Evolutionary conservation across 805 yeast genomes (phyloP), one percentile per base, ranked within the genome.

Genomic region (Candida alai): DNA sequence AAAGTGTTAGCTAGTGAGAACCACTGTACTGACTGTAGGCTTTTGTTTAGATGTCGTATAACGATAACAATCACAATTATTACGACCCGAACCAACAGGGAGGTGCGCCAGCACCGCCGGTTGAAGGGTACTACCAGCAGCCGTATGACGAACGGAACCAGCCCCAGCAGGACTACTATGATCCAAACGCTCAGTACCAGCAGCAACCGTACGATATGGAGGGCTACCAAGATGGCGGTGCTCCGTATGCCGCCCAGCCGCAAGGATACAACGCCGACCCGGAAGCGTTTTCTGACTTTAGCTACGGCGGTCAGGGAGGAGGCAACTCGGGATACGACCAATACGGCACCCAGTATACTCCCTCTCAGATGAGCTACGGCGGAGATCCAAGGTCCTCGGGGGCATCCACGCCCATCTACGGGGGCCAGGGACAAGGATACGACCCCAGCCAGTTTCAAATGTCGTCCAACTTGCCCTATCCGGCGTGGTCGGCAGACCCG

Each of bases 401-500:
- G 42, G 86, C 96, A 27, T 86, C 96, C 2, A 93, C 98, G 26
- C 97, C 98, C 14, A 77, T 86, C 47, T 84, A 84, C 55, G 94
- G 93, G 25, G 78, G 78, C 37, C 74, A 71, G 41, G 71, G 68
- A 34, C 72, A 68, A 40, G 72, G 69, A 36, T 72, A 76, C 51
- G 82, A 78, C 50, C 82, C 84, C 21, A 66, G 78, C 6, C 79
- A 52, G 59, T 77, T 55, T 65, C 84, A 52, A 65, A 80, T 71
- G 81, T 86, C 58, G 49, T 82, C 65, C 73, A 95, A 49, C 78
- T 88, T 93, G 60, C 99, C 98, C 21, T 93, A 90, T 60, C 98
- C 99, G 28, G 97, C 98, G 33, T 93, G 98, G 98, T 85, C 96
- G 17, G 95, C 95, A 30, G 97, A 93, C 62, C 89, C 84, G 37